These are phyloP conservation scores for Solanum clarkiae DNA, from an alignment of 257 asterid species.

Conservation along the genomic window DNA sequence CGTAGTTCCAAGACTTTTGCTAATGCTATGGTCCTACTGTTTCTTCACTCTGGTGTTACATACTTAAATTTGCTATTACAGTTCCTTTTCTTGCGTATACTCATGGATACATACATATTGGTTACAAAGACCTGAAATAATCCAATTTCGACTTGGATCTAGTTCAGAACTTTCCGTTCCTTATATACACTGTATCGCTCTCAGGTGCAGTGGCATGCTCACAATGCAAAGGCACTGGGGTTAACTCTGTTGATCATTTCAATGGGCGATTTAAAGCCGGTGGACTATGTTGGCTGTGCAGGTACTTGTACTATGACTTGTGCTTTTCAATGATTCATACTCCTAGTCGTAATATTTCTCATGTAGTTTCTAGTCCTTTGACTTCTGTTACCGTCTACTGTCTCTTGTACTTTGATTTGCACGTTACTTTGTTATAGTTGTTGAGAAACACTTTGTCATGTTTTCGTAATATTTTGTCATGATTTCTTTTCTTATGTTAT, in stretches of 20 bases:
- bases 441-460: no score
- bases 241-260: conserved; percentile 74
- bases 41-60: not conserved
- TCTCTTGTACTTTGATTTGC: no score
- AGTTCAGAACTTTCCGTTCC: not conserved
- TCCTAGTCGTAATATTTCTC: not conserved
- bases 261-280: conserved; percentile 89
- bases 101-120: not conserved
- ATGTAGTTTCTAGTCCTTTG: no score
- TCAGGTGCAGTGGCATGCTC: conserved; percentile 50
- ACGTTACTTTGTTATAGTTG: no score
- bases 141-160: not conserved
- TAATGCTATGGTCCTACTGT: not conserved
- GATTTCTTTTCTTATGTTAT: no score
- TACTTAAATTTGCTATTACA: not conserved
- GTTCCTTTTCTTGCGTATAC: not conserved
- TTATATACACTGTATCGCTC: not conserved
- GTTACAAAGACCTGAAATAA: not conserved
- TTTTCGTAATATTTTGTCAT: no score
- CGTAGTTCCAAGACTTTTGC: not conserved
- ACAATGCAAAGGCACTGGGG: conserved; percentile 67
- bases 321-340: not conserved
- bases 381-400: no score
- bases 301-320: conserved; percentile 21
- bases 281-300: conserved; percentile 83